A percentile compares a stretch with the other conserved stretches of the same genome.
phyloP scores from a whole-genome alignment of 140 eudicot species.

The Bidens hawaiensis region DNA sequence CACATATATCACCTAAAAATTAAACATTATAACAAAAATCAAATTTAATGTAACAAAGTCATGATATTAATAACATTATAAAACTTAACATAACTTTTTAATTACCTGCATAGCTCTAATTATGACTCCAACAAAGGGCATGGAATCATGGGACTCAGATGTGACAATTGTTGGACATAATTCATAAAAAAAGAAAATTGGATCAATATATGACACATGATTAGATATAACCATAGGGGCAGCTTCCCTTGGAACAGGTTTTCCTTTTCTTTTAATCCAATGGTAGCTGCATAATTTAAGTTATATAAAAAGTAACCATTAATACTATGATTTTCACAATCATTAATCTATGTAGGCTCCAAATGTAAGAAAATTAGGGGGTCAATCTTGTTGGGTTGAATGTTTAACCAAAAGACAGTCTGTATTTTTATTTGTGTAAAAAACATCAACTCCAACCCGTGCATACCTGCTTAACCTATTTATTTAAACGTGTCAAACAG shows the following conservation, averaged over 20 bases:
- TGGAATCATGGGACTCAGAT: slow-evolving; percentile 93
- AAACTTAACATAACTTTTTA: not conserved
- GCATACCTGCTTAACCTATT: no score
- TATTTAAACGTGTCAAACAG: no score
- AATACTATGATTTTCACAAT: no score
- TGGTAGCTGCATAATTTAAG: slow-evolving; percentile 61
- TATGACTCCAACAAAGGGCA: slow-evolving; percentile 97
- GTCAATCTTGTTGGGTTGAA: no score
- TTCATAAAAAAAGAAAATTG: slow-evolving; percentile 87
- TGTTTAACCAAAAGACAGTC: no score
- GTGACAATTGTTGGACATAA: slow-evolving; percentile 88
- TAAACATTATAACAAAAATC: not conserved
- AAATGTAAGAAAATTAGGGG: not conserved
- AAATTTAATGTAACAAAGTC: not conserved
- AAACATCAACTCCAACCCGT: no score
- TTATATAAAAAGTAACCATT: not conserved
- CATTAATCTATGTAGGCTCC: not conserved
- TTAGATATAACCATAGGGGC: slow-evolving; percentile 94
- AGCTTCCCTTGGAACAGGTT: slow-evolving; percentile 84
- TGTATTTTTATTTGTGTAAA: no score
- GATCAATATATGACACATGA: slow-evolving; percentile 93
- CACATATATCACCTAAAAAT: slow-evolving; percentile 78
- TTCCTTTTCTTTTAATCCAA: slow-evolving; percentile 86
- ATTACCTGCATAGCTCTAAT: slow-evolving; percentile 99
- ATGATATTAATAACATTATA: slow-evolving; percentile 2